These are phyloP conservation scores for Wickerhamomyces chambardii DNA, from an alignment of 805 yeast species.

Conservation along the genomic window DNA sequence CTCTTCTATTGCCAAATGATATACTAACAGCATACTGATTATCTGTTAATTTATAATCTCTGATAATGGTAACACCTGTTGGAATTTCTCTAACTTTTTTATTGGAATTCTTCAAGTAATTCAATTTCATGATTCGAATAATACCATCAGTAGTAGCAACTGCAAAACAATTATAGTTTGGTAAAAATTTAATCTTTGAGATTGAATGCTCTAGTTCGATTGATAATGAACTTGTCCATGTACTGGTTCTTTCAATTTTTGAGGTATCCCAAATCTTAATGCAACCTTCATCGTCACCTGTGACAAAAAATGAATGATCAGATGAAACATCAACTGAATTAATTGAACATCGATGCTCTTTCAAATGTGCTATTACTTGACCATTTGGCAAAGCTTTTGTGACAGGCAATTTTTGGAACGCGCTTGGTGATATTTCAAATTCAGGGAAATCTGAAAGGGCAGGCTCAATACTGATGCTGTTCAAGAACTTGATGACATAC, in stretches of 20 bases:
- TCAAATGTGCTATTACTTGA: slow-evolving; percentile 48
- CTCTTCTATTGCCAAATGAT: slow-evolving; percentile 28
- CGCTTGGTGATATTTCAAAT: slow-evolving; percentile 37
- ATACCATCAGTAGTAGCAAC: slow-evolving; percentile 34
- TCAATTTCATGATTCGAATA: slow-evolving; percentile 26
- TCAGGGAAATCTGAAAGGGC: slow-evolving; percentile 52
- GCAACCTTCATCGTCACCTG: slow-evolving; percentile 71
- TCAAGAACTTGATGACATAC: slow-evolving; percentile 48
- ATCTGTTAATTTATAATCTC: slow-evolving; percentile 31
- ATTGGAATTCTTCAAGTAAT: slow-evolving; percentile 14
- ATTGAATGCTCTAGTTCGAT: slow-evolving; percentile 41
- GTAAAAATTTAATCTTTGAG: slow-evolving; percentile 39
- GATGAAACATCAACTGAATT: slow-evolving; percentile 50
- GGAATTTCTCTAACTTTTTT: neutral
- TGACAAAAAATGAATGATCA: slow-evolving; percentile 55
- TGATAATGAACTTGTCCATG: slow-evolving; percentile 37
- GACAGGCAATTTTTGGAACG: slow-evolving; percentile 2
- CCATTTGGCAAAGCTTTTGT: slow-evolving; percentile 34
- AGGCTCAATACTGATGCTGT: slow-evolving; percentile 45
- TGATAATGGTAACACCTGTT: slow-evolving; percentile 20
- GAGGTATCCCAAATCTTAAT: slow-evolving; percentile 73
- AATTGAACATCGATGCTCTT: slow-evolving; percentile 55
- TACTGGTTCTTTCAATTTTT: slow-evolving; percentile 53
- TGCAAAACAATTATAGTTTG: slow-evolving; percentile 47
- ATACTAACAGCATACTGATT: slow-evolving; percentile 36